Base-by-base conservation (phyloP, 805 yeast species). In the Yarrowia deformans region DNA sequence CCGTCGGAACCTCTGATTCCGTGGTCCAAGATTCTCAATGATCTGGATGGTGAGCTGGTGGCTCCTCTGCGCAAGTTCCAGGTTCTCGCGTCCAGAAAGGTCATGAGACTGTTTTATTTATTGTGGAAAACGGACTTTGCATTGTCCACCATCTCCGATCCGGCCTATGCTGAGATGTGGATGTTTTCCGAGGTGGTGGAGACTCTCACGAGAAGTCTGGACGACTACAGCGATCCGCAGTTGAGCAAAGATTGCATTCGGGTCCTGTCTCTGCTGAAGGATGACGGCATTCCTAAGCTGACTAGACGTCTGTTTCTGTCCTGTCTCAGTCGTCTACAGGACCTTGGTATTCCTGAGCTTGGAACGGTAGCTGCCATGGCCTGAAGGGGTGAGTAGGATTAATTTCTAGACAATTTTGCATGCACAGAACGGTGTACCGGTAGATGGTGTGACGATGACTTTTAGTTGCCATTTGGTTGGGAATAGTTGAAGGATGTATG, bases 121-220 rank as follows among this genome's bases (percentile, higher is more conserved):
- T 18, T 60, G 42, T 60, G 66, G 66, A 60, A 45, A 14, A 40
- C 45, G 6, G 52, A 60, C 12, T 60, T 43, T 12, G 52, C 52
- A n/a, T 43, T 60, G 14, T n/a, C 37, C 13, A 34, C 18, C 34
- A 34, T 34, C 12, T 8, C 66, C 9, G 64, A 56, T 40, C 48
- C 48, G 8, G 64, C 29, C 10, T 60, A 43, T 9, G 40, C 66
- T 3, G 52, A 60, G 10, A 46, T 37, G 56, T 35, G 52, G 48
- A 35, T 63, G 56, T 63, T 63, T 49, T 48, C 55, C 39, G 40
- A 35, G 10, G 46, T 49, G 10, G 68, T 63, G 23, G 68, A 63
- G 46, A 48, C 56, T 5, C 48, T 63, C 34, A 37, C 55, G 1
- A 16, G 56, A 37, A 63, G 56, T 23, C 39, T 63, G 12, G 56